Evolutionary conservation across 495 filamentous ascomycete species (phyloP), one percentile per base, ranked within the genome.

Genomic region (Aspergillus campestris): DNA sequence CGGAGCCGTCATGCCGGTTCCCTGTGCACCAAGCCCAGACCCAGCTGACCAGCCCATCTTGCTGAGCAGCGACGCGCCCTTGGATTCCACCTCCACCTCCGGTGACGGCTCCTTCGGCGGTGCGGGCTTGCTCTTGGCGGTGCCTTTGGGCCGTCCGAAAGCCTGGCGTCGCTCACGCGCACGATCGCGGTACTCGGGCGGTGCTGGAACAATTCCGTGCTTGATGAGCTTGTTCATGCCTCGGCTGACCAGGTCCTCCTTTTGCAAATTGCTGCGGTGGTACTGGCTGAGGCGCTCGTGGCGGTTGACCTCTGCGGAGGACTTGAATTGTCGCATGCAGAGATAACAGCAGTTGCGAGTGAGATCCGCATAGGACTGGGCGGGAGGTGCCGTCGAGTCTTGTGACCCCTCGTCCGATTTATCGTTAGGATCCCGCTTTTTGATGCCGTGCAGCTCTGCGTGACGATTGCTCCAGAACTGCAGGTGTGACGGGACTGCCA

Each of bases 21-120:
- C 86, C 51, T 83, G 77, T 3, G 83, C 86, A 35, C 90, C 90
- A 13, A 96, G 69, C 1, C 90, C 90, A 45, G 81, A 74, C 1
- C 89, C 89, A 3, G 78, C 78, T 9, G 74, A 81, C 86, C 86
- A 95, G 11, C 89, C 89, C 87, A 95, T 94, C 67, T 94, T 95
- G 40, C 83, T 81, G 6, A 96, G 75, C 30, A 96, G 68, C 1
- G 83, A 80, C 6, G 86, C 85, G 18, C 89, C 90, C 67, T 90
- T 95, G n/a, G 86, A 90, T 1, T 62, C 64, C 5, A 57, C 47
- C 45, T 75, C 73, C 13, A 66, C 64, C 1, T 67, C 59, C 40
- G 55, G 49, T 10, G 64, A 58, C 10, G 66, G 58, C 13, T 66
- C 68, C 47, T 63, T 53, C 15, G 58, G 45, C 1, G 66, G 44